Evolutionary conservation across 768 basidiomycete species (phyloP).

Genomic region (Phanerochaete carnosa): DNA sequence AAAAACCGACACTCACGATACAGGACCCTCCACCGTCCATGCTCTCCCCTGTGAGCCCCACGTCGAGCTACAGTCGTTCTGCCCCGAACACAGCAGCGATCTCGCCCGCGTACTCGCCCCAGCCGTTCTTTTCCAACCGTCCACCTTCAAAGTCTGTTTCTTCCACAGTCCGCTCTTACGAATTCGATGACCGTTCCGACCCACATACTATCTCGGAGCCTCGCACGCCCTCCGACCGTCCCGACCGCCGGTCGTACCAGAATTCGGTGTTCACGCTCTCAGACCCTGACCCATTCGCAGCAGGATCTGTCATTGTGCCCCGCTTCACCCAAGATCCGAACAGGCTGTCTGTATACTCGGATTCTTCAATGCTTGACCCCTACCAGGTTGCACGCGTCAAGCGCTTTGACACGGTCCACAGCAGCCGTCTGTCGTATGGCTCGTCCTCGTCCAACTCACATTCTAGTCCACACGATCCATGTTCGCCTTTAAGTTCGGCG

Average conservation of each 20-base stretch:
- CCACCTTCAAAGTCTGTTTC: slow-evolving; percentile 49
- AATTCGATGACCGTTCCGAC: slow-evolving; percentile 35
- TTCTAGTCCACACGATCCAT: slow-evolving; percentile 1
- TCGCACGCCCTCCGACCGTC: slow-evolving; percentile 47
- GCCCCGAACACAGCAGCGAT: slow-evolving; percentile 4
- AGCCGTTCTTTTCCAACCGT: slow-evolving; percentile 31
- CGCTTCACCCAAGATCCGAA: slow-evolving; percentile 38
- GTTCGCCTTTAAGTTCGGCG: background rate
- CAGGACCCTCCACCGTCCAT: slow-evolving; percentile 41
- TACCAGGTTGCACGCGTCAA: slow-evolving; percentile 34
- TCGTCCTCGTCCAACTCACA: slow-evolving; percentile 59
- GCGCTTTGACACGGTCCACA: slow-evolving; percentile 31
- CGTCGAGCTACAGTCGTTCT: slow-evolving; percentile 8
- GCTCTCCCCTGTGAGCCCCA: slow-evolving; percentile 17
- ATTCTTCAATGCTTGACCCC: slow-evolving; percentile 44
- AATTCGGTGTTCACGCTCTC: slow-evolving; percentile 61
- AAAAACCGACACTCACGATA: slow-evolving; percentile 54
- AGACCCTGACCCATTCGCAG: slow-evolving; percentile 64
- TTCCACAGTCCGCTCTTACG: slow-evolving; percentile 53
- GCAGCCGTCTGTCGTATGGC: slow-evolving; percentile 50
- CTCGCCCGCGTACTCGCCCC: slow-evolving; percentile 15
- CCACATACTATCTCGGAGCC: slow-evolving; percentile 38
- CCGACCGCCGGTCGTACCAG: slow-evolving; percentile 32
- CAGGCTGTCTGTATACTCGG: slow-evolving; percentile 52
- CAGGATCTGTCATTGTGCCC: slow-evolving; percentile 41